Base-by-base conservation (phyloP, 306 rosid species). In the Cicer yamashitae region DNA sequence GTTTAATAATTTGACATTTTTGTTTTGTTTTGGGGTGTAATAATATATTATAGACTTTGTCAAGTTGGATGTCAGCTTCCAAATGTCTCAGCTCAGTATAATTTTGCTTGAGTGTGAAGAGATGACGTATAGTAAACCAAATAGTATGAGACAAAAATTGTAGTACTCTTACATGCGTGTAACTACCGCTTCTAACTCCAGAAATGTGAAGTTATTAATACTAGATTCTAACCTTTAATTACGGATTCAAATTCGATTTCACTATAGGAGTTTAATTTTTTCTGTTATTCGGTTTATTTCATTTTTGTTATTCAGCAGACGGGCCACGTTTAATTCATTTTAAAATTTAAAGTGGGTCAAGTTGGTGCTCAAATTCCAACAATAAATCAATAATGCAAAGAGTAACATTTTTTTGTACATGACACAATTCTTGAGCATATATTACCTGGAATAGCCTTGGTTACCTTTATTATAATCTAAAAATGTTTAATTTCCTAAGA, bases 351-450 rank as follows among this genome's bases (percentile, higher is more conserved):
- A 48, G 66, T 50, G 72, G 82, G 71, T 71, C 51, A 8, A 70
- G 78, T 70, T 71, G 67, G 73, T 61, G 37, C 59, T 60, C 62
- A 71, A 51, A 62, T 51, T 25, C 47, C 54, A 34, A 70, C 34
- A 30, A 30, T 30, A 30, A 30, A 30, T 30, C 34, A 30, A 30
- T 30, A 30, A 30, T 30, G 34, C 34, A 30, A 30, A 30, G 34
- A 30, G 34, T 30, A 30, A 30, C 34, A 30, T 30, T 30, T 30
- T 22, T 30, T 30, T 30, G 54, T 40, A 58, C 65, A 9, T n/a
- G 7, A 38, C 45, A 43, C 15, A 50, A 30, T 52, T 69, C 70
- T 71, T 81, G 46, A 15, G 25, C 84, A 40, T 10, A 68, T 70
- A 7, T 34, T 30, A 30, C 34, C 34, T 30, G 5, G 34, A 30